phyloP scores from a whole-genome alignment of 2,329 filamentous ascomycete genomes.

The Trichophyton mentagrophytes region DNA sequence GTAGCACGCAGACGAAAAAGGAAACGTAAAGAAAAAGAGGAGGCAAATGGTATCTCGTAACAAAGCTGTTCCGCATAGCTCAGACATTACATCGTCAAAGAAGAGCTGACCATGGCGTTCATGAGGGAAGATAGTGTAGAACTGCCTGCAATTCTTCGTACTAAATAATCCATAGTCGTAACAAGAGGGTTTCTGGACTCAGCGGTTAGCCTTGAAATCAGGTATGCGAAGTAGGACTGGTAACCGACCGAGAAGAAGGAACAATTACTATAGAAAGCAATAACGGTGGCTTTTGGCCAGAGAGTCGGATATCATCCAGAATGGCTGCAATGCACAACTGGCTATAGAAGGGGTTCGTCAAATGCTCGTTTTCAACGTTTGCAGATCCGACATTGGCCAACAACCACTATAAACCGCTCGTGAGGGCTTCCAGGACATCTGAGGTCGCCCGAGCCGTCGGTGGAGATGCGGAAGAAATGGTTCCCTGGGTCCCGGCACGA shows the following conservation, averaged over 20 bases:
- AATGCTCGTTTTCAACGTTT: constrained; percentile 15
- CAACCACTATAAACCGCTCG: constrained; percentile 59
- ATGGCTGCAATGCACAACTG: neutral
- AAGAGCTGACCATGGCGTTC: neutral
- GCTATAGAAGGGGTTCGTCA: neutral
- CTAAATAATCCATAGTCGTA: neutral
- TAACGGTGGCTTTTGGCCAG: neutral
- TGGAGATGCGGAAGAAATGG: constrained; percentile 58
- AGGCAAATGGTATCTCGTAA: neutral
- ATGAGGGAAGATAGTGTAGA: neutral
- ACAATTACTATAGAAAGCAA: neutral
- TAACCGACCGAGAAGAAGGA: neutral
- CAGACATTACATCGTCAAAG: constrained; percentile 3
- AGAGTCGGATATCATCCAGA: neutral
- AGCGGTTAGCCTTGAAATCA: neutral
- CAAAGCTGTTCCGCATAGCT: neutral
- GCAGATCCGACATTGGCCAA: constrained; percentile 49
- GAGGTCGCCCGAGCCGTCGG: constrained; percentile 50
- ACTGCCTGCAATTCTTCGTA: constrained; percentile 5
- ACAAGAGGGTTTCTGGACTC: neutral
- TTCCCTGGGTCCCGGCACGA: constrained; percentile 54
- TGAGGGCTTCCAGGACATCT: constrained; percentile 54
- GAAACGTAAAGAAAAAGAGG: neutral
- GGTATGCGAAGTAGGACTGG: neutral
- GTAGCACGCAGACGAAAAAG: neutral